Evolutionary conservation across 83 land plant genomes (phyloP).

Genomic region (Picea abies): DNA sequence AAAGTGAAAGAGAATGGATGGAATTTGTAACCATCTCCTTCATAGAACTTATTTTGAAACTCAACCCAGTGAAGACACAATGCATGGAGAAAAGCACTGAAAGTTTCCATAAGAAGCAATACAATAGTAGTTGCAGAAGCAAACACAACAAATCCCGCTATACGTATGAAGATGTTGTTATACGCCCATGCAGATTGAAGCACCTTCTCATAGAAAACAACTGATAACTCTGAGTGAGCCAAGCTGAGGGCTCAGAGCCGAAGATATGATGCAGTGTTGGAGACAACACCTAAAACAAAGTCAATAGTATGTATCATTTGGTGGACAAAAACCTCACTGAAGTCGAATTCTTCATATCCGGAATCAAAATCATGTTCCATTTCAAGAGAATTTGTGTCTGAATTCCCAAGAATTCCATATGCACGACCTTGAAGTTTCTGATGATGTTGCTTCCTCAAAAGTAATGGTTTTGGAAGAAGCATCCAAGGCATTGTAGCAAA

Average conservation of each 20-base stretch:
- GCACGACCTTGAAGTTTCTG: conserved; percentile 81
- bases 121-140: too few relatives aligned
- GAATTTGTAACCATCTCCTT: too few relatives aligned
- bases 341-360: conserved; percentile 94
- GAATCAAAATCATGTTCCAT: conserved; percentile 52
- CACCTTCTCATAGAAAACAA: conserved; percentile 92
- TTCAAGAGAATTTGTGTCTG: conserved; percentile 63
- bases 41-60: too few relatives aligned
- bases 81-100: too few relatives aligned
- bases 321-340: conserved; percentile 94
- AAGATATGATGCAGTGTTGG: conserved; percentile 99
- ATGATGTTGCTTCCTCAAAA: conserved; percentile 80
- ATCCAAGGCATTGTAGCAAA: conserved; percentile 97
- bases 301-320: conserved; percentile 99
- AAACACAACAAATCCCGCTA: too few relatives aligned
- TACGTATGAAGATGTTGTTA: conserved; percentile 58
- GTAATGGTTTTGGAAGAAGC: conserved; percentile 95
- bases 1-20: too few relatives aligned
- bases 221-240: conserved; percentile 91
- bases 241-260: conserved; percentile 97
- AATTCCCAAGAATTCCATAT: conserved; percentile 54
- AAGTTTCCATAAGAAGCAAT: too few relatives aligned
- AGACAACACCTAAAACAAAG: conserved; percentile 96
- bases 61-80: too few relatives aligned
- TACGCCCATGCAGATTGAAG: conserved; percentile 81